Base-by-base conservation (phyloP, 148 eudicot genomes). In the Camellia sinensis region DNA sequence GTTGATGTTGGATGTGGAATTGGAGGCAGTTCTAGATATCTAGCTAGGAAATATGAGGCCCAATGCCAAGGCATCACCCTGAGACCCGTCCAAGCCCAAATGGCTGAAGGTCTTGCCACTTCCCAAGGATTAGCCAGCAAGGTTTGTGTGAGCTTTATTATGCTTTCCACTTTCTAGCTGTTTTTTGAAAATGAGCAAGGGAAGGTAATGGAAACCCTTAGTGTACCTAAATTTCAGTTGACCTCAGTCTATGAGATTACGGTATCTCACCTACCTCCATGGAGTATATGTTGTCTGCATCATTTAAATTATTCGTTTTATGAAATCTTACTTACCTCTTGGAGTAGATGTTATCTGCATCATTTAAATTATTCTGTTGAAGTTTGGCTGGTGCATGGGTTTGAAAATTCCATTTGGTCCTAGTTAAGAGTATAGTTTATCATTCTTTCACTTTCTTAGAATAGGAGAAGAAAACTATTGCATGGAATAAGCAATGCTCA, bases 1-100 rank as follows among this genome's bases (percentile, higher is more conserved):
- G 93, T 94, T 57, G 98, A 94, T 85, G 92, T 94, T 56, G 98
- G 98, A 53, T 94, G 98, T 84, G 98, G 98, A 59, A 94, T 94
- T 59, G 98, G 98, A 60, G 98, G 98, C 15, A 94, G 97, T 83
- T 94, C 97, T 7, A 85, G 98, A 73, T 94, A 91, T 83, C 74
- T 94, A 29, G 93, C 95, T 17, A 87, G 77, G 65, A 92, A 92
- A 81, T 94, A 81, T 73, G 95, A 89, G 17, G 92, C 95, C 15
- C 81, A 77, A 78, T 79, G 89, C 82, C 87, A 81, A 79, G 98
- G 94, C 79, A 92, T 92, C 66, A 92, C 98, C 41, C 82, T 94
- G 77, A 94, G 98, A 83, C 97, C 98, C 43, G 85, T 91, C 12
- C 98, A 94, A 87, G 97, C 90, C 37, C 80, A 92, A 76, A 87